Conservation (phyloP, 305 asterid genomes). For the Fraxinus sp. region DNA sequence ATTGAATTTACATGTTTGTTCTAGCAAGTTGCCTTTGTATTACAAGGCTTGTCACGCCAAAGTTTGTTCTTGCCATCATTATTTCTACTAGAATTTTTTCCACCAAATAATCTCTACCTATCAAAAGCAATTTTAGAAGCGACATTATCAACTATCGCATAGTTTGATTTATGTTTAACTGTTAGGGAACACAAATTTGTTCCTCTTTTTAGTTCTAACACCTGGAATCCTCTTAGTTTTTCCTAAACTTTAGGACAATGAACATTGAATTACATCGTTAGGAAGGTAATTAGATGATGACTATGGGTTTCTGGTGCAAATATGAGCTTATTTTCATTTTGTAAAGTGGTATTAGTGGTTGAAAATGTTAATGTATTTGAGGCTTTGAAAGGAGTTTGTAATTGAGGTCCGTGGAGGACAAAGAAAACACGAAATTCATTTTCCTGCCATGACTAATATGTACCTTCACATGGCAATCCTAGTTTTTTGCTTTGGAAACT, state of each 20-base stretch:
- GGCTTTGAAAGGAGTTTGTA: neutral
- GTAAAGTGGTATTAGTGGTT: neutral
- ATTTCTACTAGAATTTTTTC: too few relatives aligned
- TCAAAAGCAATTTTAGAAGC: too few relatives aligned
- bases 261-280: neutral
- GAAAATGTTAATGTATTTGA: neutral
- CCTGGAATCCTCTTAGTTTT: neutral
- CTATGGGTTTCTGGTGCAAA: neutral
- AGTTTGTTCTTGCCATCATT: too few relatives aligned
- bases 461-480: neutral
- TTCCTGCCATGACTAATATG: neutral
- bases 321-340: neutral
- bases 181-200: neutral
- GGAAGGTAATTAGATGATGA: neutral
- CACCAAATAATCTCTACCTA: too few relatives aligned
- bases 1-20: constrained; percentile 11
- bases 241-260: neutral
- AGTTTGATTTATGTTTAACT: neutral
- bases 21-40: too few relatives aligned
- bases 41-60: too few relatives aligned
- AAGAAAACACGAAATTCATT: neutral
- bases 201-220: neutral
- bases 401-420: neutral
- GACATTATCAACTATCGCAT: neutral
- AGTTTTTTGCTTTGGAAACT: constrained; percentile 19